phyloP scores from a whole-genome alignment of 108 stramenopile species.

The Skeletonema tropicum region DNA sequence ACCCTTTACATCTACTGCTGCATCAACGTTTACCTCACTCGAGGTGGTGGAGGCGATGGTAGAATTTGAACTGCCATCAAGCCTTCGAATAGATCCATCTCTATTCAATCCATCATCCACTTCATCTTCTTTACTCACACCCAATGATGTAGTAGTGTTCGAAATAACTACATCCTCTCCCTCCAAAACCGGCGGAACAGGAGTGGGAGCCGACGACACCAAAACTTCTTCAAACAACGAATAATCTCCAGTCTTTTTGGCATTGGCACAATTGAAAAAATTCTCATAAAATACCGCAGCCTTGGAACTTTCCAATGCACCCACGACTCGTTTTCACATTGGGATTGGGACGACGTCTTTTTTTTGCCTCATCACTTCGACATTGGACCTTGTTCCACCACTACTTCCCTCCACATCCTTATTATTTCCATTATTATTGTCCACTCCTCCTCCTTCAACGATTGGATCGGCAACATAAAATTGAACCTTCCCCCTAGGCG shows the following conservation, averaged over 20 bases:
- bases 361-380: background rate
- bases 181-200: background rate
- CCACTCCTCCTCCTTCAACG: slow-evolving; percentile 30
- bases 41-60: slow-evolving; percentile 2
- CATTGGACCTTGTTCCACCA: background rate
- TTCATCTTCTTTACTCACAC: background rate
- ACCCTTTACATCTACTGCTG: background rate
- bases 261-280: slow-evolving; percentile 67
- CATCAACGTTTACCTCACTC: background rate
- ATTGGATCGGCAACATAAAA: slow-evolving; percentile 53
- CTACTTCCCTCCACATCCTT: background rate
- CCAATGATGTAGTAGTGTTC: background rate
- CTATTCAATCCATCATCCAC: too few species aligned
- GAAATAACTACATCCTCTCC: background rate
- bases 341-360: slow-evolving; percentile 29
- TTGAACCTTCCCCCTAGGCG: slow-evolving; percentile 58
- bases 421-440: too few species aligned
- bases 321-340: slow-evolving; percentile 36
- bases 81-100: too few species aligned
- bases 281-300: slow-evolving; percentile 75
- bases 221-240: slow-evolving; percentile 14
- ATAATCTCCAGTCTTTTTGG: slow-evolving; percentile 75
- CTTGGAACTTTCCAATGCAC: slow-evolving; percentile 25
- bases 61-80: too few species aligned
- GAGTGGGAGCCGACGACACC: slow-evolving; percentile 1